Evolutionary conservation across 768 basidiomycete species (phyloP), one percentile per base, ranked within the genome.

Genomic region (Boletus insuetus): DNA sequence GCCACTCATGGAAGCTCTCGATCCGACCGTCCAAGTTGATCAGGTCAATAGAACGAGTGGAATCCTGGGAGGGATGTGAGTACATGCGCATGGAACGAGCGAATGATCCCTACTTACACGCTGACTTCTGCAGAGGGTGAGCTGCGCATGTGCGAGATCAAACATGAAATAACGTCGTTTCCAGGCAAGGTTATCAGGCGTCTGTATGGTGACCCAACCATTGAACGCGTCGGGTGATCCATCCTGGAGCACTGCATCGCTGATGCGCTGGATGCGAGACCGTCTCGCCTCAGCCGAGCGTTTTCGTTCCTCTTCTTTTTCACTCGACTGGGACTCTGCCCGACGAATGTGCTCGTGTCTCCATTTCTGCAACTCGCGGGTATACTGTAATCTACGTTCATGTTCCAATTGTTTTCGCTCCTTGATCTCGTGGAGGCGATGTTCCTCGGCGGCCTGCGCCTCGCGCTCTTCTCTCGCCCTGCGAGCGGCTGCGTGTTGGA

Each of bases 141-240:
- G 58, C 8, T 64, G 62, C 0, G 71, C 71, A 22, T 73, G 75
- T 16, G 75, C 77, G 49, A 77, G 64, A 46, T 70, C 70, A 45
- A 87, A 79, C 66, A 77, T 80, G 69, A 79, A 86, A 61, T 79
- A 87, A n/a, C 85, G 74, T 54, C 86, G 75, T 61, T 82, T 83
- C 86, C 86, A 88, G 1, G 76, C 71, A 51, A 83, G 67, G 4
- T 74, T 75, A 14, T 82, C 80, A 29, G 73, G 72, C 4, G 78
- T 77, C 63, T 86, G 85, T 48, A 86, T 72, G 2, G 84, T 84
- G 3, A 85, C 78, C 83, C 84, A 86, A 0, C 85, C 86, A 12
- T 74, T 73, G 49, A 77, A 60, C 16, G 78, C 71, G 16, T 73
- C 70, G 49, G 67, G 70, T 7, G 62, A 63, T 50, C 73, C 76